Evolutionary conservation across 768 basidiomycete species (phyloP), one percentile per base, ranked within the genome.

Genomic region (Mycena alexandri): DNA sequence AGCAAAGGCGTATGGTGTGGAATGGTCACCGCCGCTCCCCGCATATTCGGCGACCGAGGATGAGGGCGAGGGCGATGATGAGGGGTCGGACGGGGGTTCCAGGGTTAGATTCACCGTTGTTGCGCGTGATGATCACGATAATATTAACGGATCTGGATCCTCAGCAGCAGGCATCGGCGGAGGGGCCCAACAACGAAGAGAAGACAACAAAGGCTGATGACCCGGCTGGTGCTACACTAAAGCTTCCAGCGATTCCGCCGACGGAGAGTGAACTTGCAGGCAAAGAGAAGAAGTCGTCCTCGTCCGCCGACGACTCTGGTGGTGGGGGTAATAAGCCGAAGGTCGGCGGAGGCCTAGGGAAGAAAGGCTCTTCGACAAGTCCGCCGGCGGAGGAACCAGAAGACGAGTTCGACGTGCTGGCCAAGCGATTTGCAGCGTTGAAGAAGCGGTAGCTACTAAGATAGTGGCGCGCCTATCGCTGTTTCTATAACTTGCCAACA

Each of bases 361-460:
- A 75, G 57, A 76, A 72, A 66, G 51, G 72, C 24, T 71, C 75
- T 41, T 55, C 72, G 38, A 38, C 38, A 38, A 11, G 11, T 12
- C 64, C 75, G 29, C 66, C 79, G 61, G 71, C 82, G 42, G 75
- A 63, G 17, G 62, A 73, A 44, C 72, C 78, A 61, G 74, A 78
- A 75, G 90, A 95, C 71, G 91, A 92, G 63, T 93, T 95, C 72
- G 91, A 92, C 43, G 83, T 87, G 22, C 82, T 98, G 55, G 81
- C 90, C 56, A 89, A 87, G 76, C 88, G 96, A 63, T 97, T 98
- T 74, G 94, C 92, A 67, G 91, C 89, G 33, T 79, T 98, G 72
- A 98, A 96, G 83, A 94, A 93, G 80, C 88, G 89, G 52, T 94
- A 67, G 78, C n/a, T n/a, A 79, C 38, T 29, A 29, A 29, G 29